A percentile compares a stretch with the other conserved stretches of the same genome.
Conservation (phyloP, 2,329 filamentous ascomycete genomes). For the Calonectria naviculata region DNA sequence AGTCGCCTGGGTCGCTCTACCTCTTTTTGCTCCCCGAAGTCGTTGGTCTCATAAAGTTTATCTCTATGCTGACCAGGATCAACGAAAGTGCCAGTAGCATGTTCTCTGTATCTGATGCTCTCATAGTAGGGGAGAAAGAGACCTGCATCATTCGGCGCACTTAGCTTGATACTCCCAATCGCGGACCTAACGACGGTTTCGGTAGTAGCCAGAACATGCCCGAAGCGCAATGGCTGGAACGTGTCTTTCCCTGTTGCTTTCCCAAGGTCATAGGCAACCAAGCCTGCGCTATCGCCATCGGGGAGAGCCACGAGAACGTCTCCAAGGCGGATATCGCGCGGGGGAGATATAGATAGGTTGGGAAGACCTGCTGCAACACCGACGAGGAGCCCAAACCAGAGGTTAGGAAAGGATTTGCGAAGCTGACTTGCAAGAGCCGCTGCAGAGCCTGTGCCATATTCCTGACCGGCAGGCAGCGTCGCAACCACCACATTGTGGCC, state of each 20-base stretch:
- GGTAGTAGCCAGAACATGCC: constrained; percentile 41
- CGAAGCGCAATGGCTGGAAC: constrained; percentile 39
- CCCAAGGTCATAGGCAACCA: constrained; percentile 48
- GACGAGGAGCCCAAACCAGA: constrained; percentile 52
- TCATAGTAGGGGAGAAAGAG: constrained; percentile 40
- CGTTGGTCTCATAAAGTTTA: constrained; percentile 27
- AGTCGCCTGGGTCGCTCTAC: constrained; percentile 33
- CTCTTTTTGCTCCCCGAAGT: background rate
- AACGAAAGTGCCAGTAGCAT: constrained; percentile 38
- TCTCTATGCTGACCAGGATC: constrained; percentile 47
- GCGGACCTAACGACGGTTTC: constrained; percentile 46
- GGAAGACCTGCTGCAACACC: constrained; percentile 52
- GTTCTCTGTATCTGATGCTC: constrained; percentile 34
- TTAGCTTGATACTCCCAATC: constrained; percentile 45
- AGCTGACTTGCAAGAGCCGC: constrained; percentile 48
- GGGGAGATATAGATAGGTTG: constrained; percentile 24
- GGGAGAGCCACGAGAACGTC: constrained; percentile 48
- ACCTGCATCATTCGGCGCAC: constrained; percentile 33
- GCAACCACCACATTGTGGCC: constrained; percentile 51
- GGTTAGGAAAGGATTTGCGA: constrained; percentile 48
- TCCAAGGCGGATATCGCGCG: constrained; percentile 49
- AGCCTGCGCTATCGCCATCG: constrained; percentile 33
- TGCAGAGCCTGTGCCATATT: constrained; percentile 48
- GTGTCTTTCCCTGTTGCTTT: constrained; percentile 43
- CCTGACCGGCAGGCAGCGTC: constrained; percentile 46